These are phyloP conservation scores for Diplocarpon rosae DNA, from an alignment of 2,329 filamentous ascomycete species.

Conservation along the genomic window DNA sequence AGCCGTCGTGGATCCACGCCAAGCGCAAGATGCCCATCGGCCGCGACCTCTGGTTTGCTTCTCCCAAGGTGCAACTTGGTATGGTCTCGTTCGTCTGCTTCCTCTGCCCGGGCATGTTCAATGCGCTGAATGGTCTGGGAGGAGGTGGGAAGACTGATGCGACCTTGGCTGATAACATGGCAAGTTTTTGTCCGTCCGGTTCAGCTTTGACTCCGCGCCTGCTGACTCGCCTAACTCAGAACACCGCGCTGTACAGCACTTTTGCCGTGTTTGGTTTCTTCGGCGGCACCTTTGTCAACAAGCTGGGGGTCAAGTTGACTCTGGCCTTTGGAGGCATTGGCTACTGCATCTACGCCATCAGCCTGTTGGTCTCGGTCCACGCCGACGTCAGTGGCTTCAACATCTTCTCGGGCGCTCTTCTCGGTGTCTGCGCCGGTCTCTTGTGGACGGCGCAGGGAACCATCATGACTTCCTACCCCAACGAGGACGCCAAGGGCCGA, in stretches of 20 bases:
- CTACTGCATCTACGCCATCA: constrained; percentile 64
- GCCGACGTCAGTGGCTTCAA: constrained; percentile 57
- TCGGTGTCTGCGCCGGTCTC: constrained; percentile 69
- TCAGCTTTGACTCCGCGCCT: neutral
- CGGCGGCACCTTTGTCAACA: constrained; percentile 69
- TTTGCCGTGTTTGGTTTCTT: constrained; percentile 54
- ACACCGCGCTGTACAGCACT: constrained; percentile 37
- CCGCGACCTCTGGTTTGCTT: constrained; percentile 52
- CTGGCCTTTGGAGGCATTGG: constrained; percentile 64
- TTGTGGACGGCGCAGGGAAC: constrained; percentile 76
- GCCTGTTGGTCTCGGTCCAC: constrained; percentile 61
- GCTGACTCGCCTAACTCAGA: constrained; percentile 11
- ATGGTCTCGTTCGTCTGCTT: constrained; percentile 64
- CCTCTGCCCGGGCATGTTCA: constrained; percentile 64
- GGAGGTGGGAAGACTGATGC: constrained; percentile 49
- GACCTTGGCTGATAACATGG: constrained; percentile 38
- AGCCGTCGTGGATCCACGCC: constrained; percentile 53
- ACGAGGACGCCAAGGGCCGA: constrained; percentile 69
- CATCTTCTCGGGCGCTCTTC: constrained; percentile 64
- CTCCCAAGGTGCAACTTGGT: constrained; percentile 59
- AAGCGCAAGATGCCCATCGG: constrained; percentile 41
- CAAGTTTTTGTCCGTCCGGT: constrained; percentile 10
- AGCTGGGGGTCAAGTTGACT: constrained; percentile 57
- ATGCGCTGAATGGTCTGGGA: constrained; percentile 54
- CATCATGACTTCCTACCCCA: constrained; percentile 84